phyloP scores from a whole-genome alignment of 1,284 basidiomycete genomes.

The Singerocomus inundabilis region DNA sequence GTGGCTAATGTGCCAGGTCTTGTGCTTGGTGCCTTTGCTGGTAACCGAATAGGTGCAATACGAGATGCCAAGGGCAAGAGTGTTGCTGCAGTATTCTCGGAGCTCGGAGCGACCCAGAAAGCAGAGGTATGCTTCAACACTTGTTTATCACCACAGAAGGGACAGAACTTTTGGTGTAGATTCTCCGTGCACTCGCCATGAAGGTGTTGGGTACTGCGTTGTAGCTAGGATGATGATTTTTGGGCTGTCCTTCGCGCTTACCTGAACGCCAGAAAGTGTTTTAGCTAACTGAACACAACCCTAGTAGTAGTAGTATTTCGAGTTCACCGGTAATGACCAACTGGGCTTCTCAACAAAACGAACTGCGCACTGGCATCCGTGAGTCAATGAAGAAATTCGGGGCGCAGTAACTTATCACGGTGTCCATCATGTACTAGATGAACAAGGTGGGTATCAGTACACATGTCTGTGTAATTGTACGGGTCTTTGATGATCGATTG shows the following conservation, averaged over 20 bases:
- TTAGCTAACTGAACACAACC: no score
- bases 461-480: neutral
- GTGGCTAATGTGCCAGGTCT: conserved; percentile 84
- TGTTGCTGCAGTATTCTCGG: conserved; percentile 87
- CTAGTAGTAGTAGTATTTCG: conserved; percentile 1
- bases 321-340: conserved; percentile 20
- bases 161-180: conserved; percentile 46
- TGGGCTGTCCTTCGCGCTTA: neutral
- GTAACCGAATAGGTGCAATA: conserved; percentile 83
- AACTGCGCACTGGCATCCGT: conserved; percentile 20
- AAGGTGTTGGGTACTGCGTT: conserved; percentile 82
- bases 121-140: conserved; percentile 62
- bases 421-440: no score
- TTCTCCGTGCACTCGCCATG: conserved; percentile 82
- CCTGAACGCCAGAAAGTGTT: neutral
- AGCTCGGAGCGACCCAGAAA: conserved; percentile 78
- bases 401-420: no score
- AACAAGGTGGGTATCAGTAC: no score
- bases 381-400: conserved; percentile 9
- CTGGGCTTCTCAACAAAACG: conserved; percentile 13
- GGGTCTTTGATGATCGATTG: neutral
- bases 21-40: conserved; percentile 77
- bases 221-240: conserved; percentile 9
- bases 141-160: neutral
- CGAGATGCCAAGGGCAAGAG: conserved; percentile 92